Conservation (phyloP, 805 yeast genomes). For the Starmerella scarabaei region DNA sequence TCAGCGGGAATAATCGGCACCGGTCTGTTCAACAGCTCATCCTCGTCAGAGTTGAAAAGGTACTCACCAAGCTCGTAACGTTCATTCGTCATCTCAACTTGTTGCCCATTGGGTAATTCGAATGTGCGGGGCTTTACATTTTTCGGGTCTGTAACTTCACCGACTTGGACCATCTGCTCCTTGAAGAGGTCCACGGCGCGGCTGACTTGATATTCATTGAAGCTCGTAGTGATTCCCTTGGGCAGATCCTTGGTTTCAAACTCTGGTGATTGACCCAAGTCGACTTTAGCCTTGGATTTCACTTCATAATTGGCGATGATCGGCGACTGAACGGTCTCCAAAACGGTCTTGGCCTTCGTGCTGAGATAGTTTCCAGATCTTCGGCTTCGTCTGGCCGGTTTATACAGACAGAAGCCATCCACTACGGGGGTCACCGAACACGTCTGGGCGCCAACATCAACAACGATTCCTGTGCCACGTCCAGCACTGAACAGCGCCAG, state of each 20-base stretch:
- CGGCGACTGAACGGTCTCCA: conserved; percentile 26
- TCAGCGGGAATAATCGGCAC: conserved; percentile 6
- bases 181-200: conserved; percentile 59
- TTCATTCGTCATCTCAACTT: conserved; percentile 45
- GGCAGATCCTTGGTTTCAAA: conserved; percentile 24
- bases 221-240: conserved; percentile 33
- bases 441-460: conserved; percentile 72
- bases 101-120: conserved; percentile 58
- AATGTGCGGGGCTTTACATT: conserved; percentile 34
- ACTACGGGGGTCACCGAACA: conserved; percentile 44
- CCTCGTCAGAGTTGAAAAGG: conserved; percentile 33
- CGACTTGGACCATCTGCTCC: conserved; percentile 32
- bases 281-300: conserved; percentile 31
- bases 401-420: conserved; percentile 21
- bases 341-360: conserved; percentile 34
- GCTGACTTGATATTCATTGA: conserved; percentile 43
- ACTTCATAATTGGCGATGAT: conserved; percentile 40
- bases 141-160: conserved; percentile 17
- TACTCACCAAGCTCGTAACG: conserved; percentile 57
- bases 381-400: conserved; percentile 53
- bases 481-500: conserved; percentile 83
- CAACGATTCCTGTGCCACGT: conserved; percentile 72
- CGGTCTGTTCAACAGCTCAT: conserved; percentile 1
- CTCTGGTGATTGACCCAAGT: conserved; percentile 28
- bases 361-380: conserved; percentile 60